These are phyloP conservation scores for Solanum dulcamara DNA, from an alignment of 257 asterid species.

Conservation along the genomic window DNA sequence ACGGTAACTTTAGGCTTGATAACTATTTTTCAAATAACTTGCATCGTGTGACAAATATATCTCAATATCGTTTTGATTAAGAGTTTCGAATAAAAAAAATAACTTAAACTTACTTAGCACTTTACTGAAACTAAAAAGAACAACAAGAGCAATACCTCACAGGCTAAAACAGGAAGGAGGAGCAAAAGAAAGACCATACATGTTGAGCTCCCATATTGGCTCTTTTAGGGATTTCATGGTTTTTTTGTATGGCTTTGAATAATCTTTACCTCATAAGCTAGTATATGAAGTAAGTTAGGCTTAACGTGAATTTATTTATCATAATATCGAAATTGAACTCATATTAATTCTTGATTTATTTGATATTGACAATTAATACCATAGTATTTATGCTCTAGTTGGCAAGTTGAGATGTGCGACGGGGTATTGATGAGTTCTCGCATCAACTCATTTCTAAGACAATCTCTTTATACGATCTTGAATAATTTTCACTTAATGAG, in stretches of 20 bases:
- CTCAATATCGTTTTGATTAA: neutral
- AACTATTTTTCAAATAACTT: too few species aligned
- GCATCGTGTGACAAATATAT: neutral
- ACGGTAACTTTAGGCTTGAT: too few species aligned
- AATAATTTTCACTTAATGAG: too few species aligned
- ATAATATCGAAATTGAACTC: neutral
- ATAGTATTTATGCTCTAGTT: neutral
- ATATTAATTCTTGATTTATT: too few species aligned
- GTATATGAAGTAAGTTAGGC: neutral
- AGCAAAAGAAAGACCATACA: neutral
- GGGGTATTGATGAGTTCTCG: neutral
- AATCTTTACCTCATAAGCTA: neutral
- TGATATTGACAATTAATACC: neutral
- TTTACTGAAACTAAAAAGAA: neutral
- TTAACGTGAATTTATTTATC: neutral
- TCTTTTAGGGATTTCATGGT: neutral
- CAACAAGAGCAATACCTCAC: neutral
- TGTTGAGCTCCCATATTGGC: neutral
- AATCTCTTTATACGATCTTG: too few species aligned
- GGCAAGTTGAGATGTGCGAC: neutral
- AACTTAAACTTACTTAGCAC: neutral
- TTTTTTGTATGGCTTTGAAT: neutral
- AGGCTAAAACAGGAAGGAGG: neutral
- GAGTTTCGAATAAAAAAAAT: neutral
- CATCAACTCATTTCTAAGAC: too few species aligned